Conservation (phyloP, 805 yeast species). For the Saturnispora bothae region DNA sequence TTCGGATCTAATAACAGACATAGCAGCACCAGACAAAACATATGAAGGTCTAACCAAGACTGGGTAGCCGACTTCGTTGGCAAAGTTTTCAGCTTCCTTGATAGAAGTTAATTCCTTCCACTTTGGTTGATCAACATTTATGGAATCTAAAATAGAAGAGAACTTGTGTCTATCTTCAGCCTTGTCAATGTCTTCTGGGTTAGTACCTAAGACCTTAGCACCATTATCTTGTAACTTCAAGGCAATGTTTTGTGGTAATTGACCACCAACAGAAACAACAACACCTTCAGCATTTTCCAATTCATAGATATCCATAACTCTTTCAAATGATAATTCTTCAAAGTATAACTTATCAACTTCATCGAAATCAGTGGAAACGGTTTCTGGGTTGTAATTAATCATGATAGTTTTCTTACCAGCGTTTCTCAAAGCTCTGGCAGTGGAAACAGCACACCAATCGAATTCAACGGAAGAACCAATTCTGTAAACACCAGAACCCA, state of each 20-base stretch:
- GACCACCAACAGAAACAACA: slow-evolving; percentile 96
- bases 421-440: slow-evolving; percentile 86
- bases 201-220: slow-evolving; percentile 85
- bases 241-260: slow-evolving; percentile 95
- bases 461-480: slow-evolving; percentile 98
- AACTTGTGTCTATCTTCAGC: slow-evolving; percentile 99
- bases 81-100: slow-evolving; percentile 76
- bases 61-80: slow-evolving; percentile 82
- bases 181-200: slow-evolving; percentile 88
- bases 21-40: slow-evolving; percentile 96
- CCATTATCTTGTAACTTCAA: slow-evolving; percentile 68
- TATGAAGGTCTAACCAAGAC: slow-evolving; percentile 96
- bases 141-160: slow-evolving; percentile 85
- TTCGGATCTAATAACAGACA: slow-evolving; percentile 81
- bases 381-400: slow-evolving; percentile 97
- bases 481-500: slow-evolving; percentile 98
- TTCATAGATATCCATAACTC: slow-evolving; percentile 96
- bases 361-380: slow-evolving; percentile 97
- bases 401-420: slow-evolving; percentile 83
- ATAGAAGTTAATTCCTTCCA: slow-evolving; percentile 93
- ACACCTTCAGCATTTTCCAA: slow-evolving; percentile 84
- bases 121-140: slow-evolving; percentile 91
- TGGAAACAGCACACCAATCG: slow-evolving; percentile 99
- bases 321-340: slow-evolving; percentile 89
- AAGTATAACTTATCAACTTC: slow-evolving; percentile 96